Percentiles rank a stretch among this genome's conserved stretches.
Evolutionary conservation across 768 basidiomycete genomes (phyloP).

Genomic region (Leccinum ochraceum): DNA sequence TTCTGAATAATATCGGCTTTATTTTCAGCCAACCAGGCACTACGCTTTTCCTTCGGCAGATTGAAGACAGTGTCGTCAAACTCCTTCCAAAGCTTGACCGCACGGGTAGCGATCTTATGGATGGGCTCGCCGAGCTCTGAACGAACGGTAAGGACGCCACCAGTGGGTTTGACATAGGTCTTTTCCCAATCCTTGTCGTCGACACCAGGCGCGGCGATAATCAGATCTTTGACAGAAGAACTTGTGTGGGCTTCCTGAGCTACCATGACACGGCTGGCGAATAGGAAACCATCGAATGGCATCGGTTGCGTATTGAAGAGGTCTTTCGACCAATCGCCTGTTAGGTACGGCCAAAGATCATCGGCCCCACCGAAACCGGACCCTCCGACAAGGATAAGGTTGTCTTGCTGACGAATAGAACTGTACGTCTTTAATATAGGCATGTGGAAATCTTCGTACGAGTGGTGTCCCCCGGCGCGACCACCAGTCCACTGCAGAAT

Average conservation of each 20-base stretch:
- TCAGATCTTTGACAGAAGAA: slow-evolving; percentile 93
- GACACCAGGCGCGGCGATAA: slow-evolving; percentile 92
- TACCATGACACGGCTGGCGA: slow-evolving; percentile 97
- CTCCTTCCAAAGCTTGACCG: slow-evolving; percentile 98
- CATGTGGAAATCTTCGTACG: slow-evolving; percentile 98
- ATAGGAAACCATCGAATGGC: slow-evolving; percentile 98
- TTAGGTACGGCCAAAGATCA: slow-evolving; percentile 96
- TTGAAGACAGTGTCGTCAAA: slow-evolving; percentile 97
- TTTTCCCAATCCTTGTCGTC: slow-evolving; percentile 90
- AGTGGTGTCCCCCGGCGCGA: slow-evolving; percentile 97
- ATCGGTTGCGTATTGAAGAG: slow-evolving; percentile 86
- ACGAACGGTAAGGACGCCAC: slow-evolving; percentile 94
- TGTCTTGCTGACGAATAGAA: slow-evolving; percentile 83
- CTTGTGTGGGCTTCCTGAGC: slow-evolving; percentile 96
- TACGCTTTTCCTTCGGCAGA: slow-evolving; percentile 93
- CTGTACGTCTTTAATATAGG: slow-evolving; percentile 90
- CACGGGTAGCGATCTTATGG: slow-evolving; percentile 98
- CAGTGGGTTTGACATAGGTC: slow-evolving; percentile 91
- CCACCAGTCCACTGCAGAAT: slow-evolving; percentile 99
- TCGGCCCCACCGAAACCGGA: slow-evolving; percentile 96
- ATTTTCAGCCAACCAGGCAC: slow-evolving; percentile 82
- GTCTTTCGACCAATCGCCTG: slow-evolving; percentile 90
- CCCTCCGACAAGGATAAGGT: slow-evolving; percentile 89
- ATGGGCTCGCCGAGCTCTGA: slow-evolving; percentile 99
- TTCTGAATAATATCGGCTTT: slow-evolving; percentile 88